phyloP scores from a whole-genome alignment of 306 rosid species.

The Pyrus bretschneideri region DNA sequence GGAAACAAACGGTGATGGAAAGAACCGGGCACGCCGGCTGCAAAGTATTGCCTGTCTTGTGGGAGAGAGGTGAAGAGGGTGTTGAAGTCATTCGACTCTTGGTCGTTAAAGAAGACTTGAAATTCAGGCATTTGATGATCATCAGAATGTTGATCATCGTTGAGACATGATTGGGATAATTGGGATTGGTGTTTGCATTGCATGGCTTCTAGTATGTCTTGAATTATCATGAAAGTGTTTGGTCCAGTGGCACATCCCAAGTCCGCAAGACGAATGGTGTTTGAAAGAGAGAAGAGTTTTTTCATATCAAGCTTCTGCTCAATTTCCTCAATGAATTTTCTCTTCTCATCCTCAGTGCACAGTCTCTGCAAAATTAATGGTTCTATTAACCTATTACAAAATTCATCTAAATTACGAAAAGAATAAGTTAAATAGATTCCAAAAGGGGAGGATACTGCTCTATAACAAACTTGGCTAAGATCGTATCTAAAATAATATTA shows the following conservation, averaged over 20 bases:
- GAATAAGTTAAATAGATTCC: no score
- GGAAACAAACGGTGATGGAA: constrained; percentile 35
- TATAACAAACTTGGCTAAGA: neutral
- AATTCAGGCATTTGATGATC: constrained; percentile 20
- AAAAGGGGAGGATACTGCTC: neutral
- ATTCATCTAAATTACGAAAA: neutral
- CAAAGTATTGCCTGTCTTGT: constrained; percentile 17
- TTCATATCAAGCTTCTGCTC: constrained; percentile 23
- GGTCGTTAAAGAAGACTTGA: constrained; percentile 41
- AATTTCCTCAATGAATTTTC: constrained; percentile 29
- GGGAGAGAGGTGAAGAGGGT: constrained; percentile 36
- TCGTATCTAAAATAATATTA: neutral
- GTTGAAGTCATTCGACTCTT: constrained; percentile 33
- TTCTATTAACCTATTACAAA: neutral
- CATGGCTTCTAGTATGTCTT: constrained; percentile 22
- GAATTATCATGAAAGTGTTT: constrained; percentile 23
- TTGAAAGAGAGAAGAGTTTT: constrained; percentile 10
- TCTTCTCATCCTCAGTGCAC: constrained; percentile 15
- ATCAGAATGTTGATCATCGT: neutral
- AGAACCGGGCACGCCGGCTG: constrained; percentile 38
- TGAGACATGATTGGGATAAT: neutral
- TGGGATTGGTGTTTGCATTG: constrained; percentile 20
- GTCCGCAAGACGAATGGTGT: constrained; percentile 28
- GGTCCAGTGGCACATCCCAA: constrained; percentile 51
- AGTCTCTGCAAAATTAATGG: constrained; percentile 9